Percentiles rank a stretch among this genome's conserved stretches.
phyloP scores from a whole-genome alignment of 495 filamentous ascomycete genomes.

The Aspergillus haitiensis region DNA sequence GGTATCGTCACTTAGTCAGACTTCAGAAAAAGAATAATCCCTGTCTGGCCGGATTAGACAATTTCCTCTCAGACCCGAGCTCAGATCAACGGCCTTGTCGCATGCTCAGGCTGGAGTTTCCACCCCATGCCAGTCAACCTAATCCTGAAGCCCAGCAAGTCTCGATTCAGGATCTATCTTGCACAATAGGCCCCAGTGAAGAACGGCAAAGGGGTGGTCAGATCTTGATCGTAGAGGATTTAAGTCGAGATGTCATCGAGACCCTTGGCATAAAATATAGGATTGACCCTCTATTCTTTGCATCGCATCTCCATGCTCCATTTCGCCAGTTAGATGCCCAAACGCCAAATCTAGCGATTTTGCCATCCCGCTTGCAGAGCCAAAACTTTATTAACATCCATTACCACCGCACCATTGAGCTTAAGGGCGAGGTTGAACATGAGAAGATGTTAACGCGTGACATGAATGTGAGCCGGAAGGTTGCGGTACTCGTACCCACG shows the following conservation, averaged over 20 bases:
- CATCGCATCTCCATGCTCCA: constrained; percentile 2
- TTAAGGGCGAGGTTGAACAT: constrained; percentile 3
- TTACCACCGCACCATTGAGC: constrained; percentile 7
- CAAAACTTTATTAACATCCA: constrained; percentile 15
- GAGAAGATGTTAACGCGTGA: constrained; percentile 2
- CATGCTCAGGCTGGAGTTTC: constrained; percentile 2
- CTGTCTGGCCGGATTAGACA: background rate
- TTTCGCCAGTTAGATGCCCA: constrained; percentile 2
- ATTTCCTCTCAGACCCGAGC: background rate
- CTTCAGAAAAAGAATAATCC: background rate
- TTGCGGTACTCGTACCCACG: constrained; percentile 2
- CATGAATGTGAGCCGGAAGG: constrained; percentile 9
- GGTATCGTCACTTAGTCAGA: background rate
- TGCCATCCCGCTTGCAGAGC: constrained; percentile 3
- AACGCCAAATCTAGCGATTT: constrained; percentile 9
- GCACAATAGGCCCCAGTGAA: background rate
- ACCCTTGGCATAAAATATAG: background rate
- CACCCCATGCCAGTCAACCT: background rate
- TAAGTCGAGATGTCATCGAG: constrained; percentile 6
- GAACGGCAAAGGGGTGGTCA: background rate
- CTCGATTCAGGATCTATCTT: background rate
- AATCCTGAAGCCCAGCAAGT: background rate
- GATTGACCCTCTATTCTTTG: constrained; percentile 6
- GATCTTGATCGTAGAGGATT: constrained; percentile 4
- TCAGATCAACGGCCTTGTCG: constrained; percentile 7